Conservation (phyloP, 116 monocot genomes). For the Papilionanthe hybrid region DNA sequence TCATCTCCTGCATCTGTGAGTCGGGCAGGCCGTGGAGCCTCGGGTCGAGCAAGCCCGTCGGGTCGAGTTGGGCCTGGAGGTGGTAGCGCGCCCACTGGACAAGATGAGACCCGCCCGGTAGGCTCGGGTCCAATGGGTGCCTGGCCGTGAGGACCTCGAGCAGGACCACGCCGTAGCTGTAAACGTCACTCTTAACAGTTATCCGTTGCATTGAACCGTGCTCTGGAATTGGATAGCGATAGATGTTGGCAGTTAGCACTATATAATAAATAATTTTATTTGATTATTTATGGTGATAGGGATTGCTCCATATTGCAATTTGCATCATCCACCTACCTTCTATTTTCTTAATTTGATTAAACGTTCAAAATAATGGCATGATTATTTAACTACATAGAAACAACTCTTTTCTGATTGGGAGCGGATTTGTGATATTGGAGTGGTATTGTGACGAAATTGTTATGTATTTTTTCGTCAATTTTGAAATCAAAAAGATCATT, state of each 20-base stretch:
- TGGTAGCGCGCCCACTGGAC: conserved; percentile 74
- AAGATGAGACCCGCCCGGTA: conserved; percentile 59
- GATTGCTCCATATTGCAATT: too few species aligned
- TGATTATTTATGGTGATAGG: too few species aligned
- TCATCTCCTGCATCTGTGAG: conserved; percentile 59
- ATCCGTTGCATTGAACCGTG: conserved; percentile 57
- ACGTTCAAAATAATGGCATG: too few species aligned
- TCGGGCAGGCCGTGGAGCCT: conserved; percentile 46
- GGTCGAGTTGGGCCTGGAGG: conserved; percentile 29
- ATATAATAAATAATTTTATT: background rate
- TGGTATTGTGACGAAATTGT: too few species aligned
- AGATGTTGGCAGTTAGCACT: background rate
- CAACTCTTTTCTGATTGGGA: too few species aligned
- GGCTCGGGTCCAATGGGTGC: conserved; percentile 68
- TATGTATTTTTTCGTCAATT: too few species aligned
- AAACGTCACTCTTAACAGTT: conserved; percentile 88
- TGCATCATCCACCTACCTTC: too few species aligned
- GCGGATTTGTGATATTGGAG: too few species aligned
- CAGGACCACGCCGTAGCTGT: conserved; percentile 86
- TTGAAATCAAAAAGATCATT: too few species aligned
- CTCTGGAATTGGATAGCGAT: conserved; percentile 32
- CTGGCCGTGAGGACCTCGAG: conserved; percentile 75
- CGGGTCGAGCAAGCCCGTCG: conserved; percentile 42
- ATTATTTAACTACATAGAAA: too few species aligned
- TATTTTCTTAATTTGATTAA: too few species aligned